Conservation (phyloP, 257 asterid species). For the Solanum gandarillasii region DNA sequence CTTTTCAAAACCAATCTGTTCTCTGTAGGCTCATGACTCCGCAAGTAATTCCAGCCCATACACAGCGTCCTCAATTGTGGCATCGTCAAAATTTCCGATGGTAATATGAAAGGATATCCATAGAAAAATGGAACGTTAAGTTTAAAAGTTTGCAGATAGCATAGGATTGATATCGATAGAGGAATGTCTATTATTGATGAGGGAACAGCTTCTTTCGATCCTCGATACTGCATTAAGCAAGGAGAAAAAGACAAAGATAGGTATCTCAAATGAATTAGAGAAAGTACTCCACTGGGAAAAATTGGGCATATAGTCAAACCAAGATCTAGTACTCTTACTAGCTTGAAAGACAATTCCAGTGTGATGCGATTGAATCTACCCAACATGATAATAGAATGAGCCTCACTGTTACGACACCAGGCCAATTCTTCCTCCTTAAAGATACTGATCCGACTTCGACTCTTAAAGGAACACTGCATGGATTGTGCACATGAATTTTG, state of each 20-base stretch:
- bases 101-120: background rate
- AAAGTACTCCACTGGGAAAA: background rate
- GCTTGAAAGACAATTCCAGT: background rate
- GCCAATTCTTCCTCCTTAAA: background rate
- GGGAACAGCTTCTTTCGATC: background rate
- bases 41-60: background rate
- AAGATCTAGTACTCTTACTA: slow-evolving; percentile 4
- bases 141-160: background rate
- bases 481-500: background rate
- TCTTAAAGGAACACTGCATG: background rate
- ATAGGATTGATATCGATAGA: background rate
- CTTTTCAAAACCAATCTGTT: background rate
- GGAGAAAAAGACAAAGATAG: background rate
- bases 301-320: background rate
- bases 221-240: background rate
- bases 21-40: background rate
- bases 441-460: background rate
- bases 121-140: background rate
- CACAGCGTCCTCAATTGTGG: slow-evolving; percentile 10
- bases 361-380: background rate
- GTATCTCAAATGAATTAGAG: background rate
- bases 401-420: background rate
- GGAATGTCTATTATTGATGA: background rate
- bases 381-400: background rate
- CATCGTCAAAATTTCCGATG: slow-evolving; percentile 5